Conservation (phyloP, 768 basidiomycete genomes). For the Kwoniella europaea region DNA sequence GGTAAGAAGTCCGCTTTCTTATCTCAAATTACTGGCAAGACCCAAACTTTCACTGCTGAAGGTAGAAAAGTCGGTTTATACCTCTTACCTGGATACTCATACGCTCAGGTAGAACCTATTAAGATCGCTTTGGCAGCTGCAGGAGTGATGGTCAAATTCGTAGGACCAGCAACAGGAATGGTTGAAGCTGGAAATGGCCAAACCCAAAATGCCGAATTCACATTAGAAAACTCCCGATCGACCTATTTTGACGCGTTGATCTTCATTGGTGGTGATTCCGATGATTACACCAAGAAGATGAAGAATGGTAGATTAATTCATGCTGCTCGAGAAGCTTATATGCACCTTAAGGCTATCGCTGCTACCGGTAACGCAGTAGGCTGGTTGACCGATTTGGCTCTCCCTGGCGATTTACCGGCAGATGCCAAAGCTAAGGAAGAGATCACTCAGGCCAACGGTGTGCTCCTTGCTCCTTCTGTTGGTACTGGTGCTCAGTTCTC, state of each 20-base stretch:
- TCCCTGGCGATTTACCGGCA: conserved; percentile 57
- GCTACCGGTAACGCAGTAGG: conserved; percentile 66
- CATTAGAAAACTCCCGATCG: conserved; percentile 66
- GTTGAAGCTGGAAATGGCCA: conserved; percentile 60
- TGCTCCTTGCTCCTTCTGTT: conserved; percentile 55
- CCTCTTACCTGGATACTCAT: conserved; percentile 75
- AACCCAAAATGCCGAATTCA: conserved; percentile 67
- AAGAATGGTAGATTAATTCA: conserved; percentile 75
- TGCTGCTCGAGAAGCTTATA: conserved; percentile 82
- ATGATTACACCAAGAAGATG: conserved; percentile 65
- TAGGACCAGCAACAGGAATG: conserved; percentile 68
- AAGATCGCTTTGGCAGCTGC: conserved; percentile 64
- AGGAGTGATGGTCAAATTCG: conserved; percentile 62
- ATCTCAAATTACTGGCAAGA: conserved; percentile 63
- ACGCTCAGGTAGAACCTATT: conserved; percentile 66
- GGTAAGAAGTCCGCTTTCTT: conserved; percentile 66
- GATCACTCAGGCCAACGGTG: conserved; percentile 57
- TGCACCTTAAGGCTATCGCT: conserved; percentile 82
- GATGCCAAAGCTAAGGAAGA: conserved; percentile 40
- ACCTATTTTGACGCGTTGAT: conserved; percentile 83
- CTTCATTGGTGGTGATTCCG: conserved; percentile 69
- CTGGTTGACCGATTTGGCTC: conserved; percentile 57
- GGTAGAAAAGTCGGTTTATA: conserved; percentile 75
- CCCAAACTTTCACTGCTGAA: conserved; percentile 60
- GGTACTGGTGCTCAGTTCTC: conserved; percentile 55